Evolutionary conservation across 1,284 basidiomycete species (phyloP).

Genomic region (Apiotrichum laibachii): DNA sequence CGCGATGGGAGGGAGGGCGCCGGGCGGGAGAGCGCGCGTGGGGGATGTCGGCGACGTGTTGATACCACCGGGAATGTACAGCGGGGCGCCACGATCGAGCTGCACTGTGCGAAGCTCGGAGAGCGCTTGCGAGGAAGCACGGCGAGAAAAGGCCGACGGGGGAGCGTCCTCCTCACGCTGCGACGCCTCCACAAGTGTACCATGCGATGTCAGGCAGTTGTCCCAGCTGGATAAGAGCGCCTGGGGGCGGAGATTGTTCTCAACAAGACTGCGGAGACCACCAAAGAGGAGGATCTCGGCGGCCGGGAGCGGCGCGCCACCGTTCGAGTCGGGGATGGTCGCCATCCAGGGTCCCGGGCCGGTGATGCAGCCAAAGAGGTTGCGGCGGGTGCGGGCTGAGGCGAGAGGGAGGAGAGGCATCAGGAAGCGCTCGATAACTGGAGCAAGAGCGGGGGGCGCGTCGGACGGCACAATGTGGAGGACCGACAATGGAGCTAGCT

Average conservation of each 20-base stretch:
- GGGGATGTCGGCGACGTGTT: slow-evolving; percentile 4
- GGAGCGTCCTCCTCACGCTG: slow-evolving; percentile 2
- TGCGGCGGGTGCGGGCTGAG: slow-evolving; percentile 17
- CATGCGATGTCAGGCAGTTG: slow-evolving; percentile 26
- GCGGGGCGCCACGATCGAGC: background rate
- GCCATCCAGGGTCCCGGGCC: slow-evolving; percentile 26
- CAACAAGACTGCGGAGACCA: slow-evolving; percentile 27
- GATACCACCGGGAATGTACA: background rate
- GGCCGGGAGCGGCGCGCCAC: slow-evolving; percentile 15
- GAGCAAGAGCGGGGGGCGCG: slow-evolving; percentile 30
- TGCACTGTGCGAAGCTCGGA: slow-evolving; percentile 11
- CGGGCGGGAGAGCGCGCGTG: background rate
- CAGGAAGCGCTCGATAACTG: slow-evolving; percentile 41
- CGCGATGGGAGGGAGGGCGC: no score
- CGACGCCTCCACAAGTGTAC: slow-evolving; percentile 12
- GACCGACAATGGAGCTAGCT: slow-evolving; percentile 28
- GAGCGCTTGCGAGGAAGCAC: slow-evolving; percentile 11
- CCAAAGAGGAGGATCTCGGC: slow-evolving; percentile 38
- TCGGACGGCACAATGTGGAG: slow-evolving; percentile 37
- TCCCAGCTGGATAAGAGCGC: slow-evolving; percentile 36
- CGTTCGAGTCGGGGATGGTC: slow-evolving; percentile 15
- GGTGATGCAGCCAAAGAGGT: slow-evolving; percentile 27
- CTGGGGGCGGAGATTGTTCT: slow-evolving; percentile 15
- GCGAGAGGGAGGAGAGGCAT: slow-evolving; percentile 26
- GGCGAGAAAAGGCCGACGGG: slow-evolving; percentile 11